Evolutionary conservation across 1,284 basidiomycete genomes (phyloP), one percentile per base, ranked within the genome.

Genomic region (Heterobasidion occidentale): DNA sequence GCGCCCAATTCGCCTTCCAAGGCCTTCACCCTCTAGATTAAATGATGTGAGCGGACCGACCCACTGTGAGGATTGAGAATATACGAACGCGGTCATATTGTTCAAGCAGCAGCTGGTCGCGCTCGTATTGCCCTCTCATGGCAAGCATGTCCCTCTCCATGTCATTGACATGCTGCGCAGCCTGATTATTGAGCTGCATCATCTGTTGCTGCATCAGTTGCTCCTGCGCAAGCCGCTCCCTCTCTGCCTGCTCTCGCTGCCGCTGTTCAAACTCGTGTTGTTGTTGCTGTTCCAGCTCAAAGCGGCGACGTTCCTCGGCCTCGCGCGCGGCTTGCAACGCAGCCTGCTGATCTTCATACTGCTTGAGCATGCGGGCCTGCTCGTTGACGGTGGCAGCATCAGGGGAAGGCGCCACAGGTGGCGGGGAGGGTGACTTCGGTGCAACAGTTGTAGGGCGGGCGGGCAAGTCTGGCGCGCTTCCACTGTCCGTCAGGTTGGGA

Each of bases 71-170:
- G 47, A 52, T 33, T 44, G 2, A 48, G 45, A 56, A 17, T 17
- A 15, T 6, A 76, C 87, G 48, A 71, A 93, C 91, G 52, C 90
- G 82, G 69, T 99, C 97, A 69, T 99, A 99, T 68, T 98, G 95
- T 72, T 98, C 96, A 57, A 99, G 77, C 74, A 99, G 85, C 65
- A 99, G 90, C 71, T 99, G 97, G 67, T 99, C 96, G 14, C 96
- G 86, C 74, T 99, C 97, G 70, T 94, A 99, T 70, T 99, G 97
- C 1, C 96, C 94, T 55, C 94, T 81, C 90, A 98, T 92, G 14
- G 82, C 90, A 46, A 99, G 80, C 58, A 98, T 77, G 71, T 99
- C 92, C 56, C 92, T 80, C 71, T 99, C 93, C 46, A 97, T 79
- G 64, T 98, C 91, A 60, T 79, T 76, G 58, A 81, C 80, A 62